Conservation (phyloP, 306 rosid species). For the Parietaria judaica region DNA sequence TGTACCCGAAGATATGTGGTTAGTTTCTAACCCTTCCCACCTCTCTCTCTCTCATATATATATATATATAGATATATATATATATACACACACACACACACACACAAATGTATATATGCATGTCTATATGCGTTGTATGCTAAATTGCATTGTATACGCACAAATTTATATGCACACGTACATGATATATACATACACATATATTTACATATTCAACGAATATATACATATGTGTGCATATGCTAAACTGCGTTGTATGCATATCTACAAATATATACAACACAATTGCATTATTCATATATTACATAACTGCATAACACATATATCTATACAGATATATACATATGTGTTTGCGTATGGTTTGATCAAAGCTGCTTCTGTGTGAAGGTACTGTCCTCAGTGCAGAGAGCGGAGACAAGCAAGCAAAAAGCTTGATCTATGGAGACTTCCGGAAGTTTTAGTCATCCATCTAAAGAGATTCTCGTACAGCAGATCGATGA, state of each 20-base stretch:
- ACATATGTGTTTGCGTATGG: no score
- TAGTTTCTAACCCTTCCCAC: constrained; percentile 21
- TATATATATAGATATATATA: background rate
- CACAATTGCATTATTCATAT: no score
- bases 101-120: background rate
- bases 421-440: constrained; percentile 92
- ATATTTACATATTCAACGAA: no score
- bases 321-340: no score
- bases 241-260: no score
- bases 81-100: background rate
- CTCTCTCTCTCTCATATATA: background rate
- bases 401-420: constrained; percentile 96
- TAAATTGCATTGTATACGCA: no score
- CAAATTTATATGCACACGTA: background rate
- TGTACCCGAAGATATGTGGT: constrained; percentile 99
- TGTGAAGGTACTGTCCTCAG: constrained; percentile 78
- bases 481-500: constrained; percentile 97
- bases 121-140: no score
- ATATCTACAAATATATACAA: no score
- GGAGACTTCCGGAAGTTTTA: constrained; percentile 97
- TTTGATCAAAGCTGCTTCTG: constrained; percentile 14
- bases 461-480: constrained; percentile 95
- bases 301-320: no score
- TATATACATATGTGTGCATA: no score
- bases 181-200: no score